A percentile compares a stretch with the other conserved stretches of the same genome.
phyloP scores from a whole-genome alignment of 148 eudicot species.

The Chenopodium berlandieri region DNA sequence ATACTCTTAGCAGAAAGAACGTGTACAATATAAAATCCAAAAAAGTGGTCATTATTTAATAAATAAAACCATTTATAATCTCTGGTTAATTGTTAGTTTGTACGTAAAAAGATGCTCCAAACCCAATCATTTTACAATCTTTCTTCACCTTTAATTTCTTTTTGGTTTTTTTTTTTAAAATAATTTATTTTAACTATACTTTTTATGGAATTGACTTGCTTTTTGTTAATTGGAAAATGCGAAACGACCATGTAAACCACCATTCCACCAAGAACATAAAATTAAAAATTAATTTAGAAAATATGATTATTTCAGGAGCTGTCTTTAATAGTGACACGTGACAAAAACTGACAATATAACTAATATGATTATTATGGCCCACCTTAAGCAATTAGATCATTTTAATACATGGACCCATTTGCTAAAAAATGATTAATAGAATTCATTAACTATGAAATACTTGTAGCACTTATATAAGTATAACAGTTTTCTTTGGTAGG shows the following conservation, averaged over 20 bases:
- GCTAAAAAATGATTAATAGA: constrained; percentile 9
- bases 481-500: too few species aligned
- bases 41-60: neutral
- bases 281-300: neutral
- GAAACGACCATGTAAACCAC: neutral
- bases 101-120: constrained; percentile 23
- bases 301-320: neutral
- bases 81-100: constrained; percentile 19
- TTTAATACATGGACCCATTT: neutral
- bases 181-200: neutral
- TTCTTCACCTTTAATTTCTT: neutral
- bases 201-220: constrained; percentile 18
- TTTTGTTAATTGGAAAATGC: constrained; percentile 1
- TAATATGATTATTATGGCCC: constrained; percentile 26
- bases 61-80: neutral
- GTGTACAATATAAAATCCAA: constrained; percentile 19
- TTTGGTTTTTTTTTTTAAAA: neutral
- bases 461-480: too few species aligned
- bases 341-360: constrained; percentile 24
- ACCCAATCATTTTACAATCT: constrained; percentile 27
- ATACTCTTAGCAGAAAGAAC: constrained; percentile 7
- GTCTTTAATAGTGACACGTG: constrained; percentile 25
- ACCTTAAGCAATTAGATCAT: constrained; percentile 9
- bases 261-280: neutral
- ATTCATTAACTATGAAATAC: neutral